Evolutionary conservation across 495 filamentous ascomycete species (phyloP), one percentile per base, ranked within the genome.

Genomic region (Cudoniella acicularis): DNA sequence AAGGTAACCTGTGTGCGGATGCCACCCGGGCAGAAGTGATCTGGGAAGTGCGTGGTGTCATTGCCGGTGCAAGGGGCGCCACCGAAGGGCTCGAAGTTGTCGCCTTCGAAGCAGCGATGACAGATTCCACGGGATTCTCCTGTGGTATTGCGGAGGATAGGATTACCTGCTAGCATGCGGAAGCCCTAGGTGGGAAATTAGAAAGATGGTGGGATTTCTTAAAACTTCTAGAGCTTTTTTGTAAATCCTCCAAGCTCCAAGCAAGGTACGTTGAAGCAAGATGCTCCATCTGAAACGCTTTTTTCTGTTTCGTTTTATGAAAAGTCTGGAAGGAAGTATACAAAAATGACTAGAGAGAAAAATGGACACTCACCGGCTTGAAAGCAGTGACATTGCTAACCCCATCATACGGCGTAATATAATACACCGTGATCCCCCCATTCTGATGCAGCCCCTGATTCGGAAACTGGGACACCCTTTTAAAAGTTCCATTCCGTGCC

Each of bases 401-500:
- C 30, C 68, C 62, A 60, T 73, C 72, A 57, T 77, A 79, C 1
- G 74, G 73, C 18, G 74, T 74, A 75, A 83, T 68, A 63, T 87
- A 88, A 67, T 88, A 88, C 42, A 88, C 74, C 22, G 57, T 60
- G n/a, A 73, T 77, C 56, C 84, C 79, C 57, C 78, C 83, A 54
- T 80, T 71, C 56, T 84, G 77, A 3, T 77, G 68, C 27, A 79
- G 64, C 1, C 75, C 75, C 8, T 65, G 69, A 25, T 80, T 75
- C 60, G 77, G 81, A 52, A 81, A 71, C 54, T 83, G 77, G 8
- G 77, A 69, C 41, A 92, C 90, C 47, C 74, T 76, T 61, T 84
- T 79, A 69, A 92, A 89, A 42, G 75, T 79, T 10, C 82, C 83
- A 57, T 88, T 87, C 61, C 79, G 49, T 10, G 79, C 76, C 41